Conservation (phyloP, 805 yeast genomes). For the Starmerella roubikii region DNA sequence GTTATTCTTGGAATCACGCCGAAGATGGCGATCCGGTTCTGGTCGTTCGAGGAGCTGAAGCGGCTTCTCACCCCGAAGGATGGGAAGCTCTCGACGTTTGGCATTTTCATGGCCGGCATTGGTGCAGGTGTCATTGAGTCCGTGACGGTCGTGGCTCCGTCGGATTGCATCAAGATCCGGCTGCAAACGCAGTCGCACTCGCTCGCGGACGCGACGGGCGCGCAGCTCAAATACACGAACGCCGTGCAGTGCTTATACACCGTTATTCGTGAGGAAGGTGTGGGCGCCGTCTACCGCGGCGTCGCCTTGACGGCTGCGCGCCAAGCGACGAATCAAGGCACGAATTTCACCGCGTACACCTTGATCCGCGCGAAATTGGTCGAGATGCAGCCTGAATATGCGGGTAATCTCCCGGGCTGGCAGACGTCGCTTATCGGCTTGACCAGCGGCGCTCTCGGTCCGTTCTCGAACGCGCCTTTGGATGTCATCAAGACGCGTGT, state of each 20-base stretch:
- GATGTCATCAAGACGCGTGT: slow-evolving; percentile 95
- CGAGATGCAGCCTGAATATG: slow-evolving; percentile 36
- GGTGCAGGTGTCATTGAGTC: slow-evolving; percentile 98
- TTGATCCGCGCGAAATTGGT: slow-evolving; percentile 61
- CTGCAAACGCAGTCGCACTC: slow-evolving; percentile 92
- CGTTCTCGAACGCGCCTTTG: slow-evolving; percentile 91
- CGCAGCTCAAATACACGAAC: slow-evolving; percentile 71
- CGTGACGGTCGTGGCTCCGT: slow-evolving; percentile 85
- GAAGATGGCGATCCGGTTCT: slow-evolving; percentile 93
- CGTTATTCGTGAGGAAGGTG: slow-evolving; percentile 82
- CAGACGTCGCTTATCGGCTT: slow-evolving; percentile 88
- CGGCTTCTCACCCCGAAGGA: slow-evolving; percentile 44
- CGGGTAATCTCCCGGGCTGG: slow-evolving; percentile 69
- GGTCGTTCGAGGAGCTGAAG: slow-evolving; percentile 84
- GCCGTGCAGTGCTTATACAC: slow-evolving; percentile 84
- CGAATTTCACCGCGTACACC: slow-evolving; percentile 85
- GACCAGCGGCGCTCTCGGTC: slow-evolving; percentile 92
- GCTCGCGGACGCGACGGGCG: slow-evolving; percentile 64
- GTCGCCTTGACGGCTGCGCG: slow-evolving; percentile 92
- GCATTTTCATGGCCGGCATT: slow-evolving; percentile 82
- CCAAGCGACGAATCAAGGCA: slow-evolving; percentile 98
- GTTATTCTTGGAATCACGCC: slow-evolving; percentile 96
- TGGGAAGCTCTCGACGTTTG: slow-evolving; percentile 58
- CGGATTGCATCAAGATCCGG: slow-evolving; percentile 94
- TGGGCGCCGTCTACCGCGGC: slow-evolving; percentile 80